Evolutionary conservation across 768 basidiomycete genomes (phyloP), one percentile per base, ranked within the genome.

Genomic region (Tulasnella sp.): DNA sequence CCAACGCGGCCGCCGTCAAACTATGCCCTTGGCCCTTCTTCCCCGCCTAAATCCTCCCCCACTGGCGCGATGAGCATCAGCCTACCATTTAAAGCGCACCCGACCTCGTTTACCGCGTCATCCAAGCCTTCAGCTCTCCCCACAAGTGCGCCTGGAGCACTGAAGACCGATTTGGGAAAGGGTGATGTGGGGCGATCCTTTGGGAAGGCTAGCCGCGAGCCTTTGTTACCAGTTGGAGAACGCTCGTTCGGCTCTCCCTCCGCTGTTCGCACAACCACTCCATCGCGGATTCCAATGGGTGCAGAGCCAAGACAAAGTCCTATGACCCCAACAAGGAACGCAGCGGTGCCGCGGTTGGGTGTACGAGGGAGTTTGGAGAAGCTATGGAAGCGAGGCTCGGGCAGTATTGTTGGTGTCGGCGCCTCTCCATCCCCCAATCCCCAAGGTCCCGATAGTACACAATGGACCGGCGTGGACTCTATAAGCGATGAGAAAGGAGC

Each of bases 181-280:
- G 19, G 48, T 25, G 45, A 57, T 64, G 7, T 64, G 64, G 19
- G 63, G 61, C 55, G 34, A 15, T 15, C 5, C n/a, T 42, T 55
- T 31, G 27, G 34, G 4, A 87, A 85, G 67, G 79, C 76, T 60
- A 87, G 86, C 67, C 78, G 83, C 29, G 87, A 89, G 62, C 84
- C 84, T 1, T 73, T 89, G 44, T 74, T 89, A 2, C 85, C 87
- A 5, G 70, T 81, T 42, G 71, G 74, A n/a, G 70, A 67, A 22
- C 61, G 59, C 51, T 66, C 68, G 21, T 61, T 66, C 59, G 67
- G 55, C n/a, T n/a, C n/a, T n/a, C n/a, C n/a, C n/a, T n/a, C 56
- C 15, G 65, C 53, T 63, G 29, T 17, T 51, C 64, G 4, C 54
- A 55, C 49, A 67, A 64, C 43, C 62, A 65, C 25, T 63, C 44